Evolutionary conservation across 2,329 filamentous ascomycete species (phyloP).

Genomic region (Lachnellula subtilissima): DNA sequence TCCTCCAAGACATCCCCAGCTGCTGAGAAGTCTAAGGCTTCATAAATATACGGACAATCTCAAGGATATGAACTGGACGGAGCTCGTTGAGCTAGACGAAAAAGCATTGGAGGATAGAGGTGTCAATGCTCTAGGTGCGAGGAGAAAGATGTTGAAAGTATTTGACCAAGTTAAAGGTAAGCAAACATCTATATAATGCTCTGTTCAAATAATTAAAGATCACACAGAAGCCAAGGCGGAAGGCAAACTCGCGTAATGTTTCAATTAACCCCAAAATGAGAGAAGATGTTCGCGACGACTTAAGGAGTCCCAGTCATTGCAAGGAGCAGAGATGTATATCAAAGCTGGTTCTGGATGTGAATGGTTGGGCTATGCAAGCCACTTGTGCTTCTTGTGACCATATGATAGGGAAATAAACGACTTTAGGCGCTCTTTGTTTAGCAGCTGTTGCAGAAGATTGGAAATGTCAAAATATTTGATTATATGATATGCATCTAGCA

Average conservation of each 20-base stretch:
- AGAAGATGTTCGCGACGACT: neutral
- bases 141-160: slow-evolving; percentile 98
- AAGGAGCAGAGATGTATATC: slow-evolving; percentile 6
- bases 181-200: slow-evolving; percentile 15
- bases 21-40: slow-evolving; percentile 89
- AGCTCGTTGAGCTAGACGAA: slow-evolving; percentile 86
- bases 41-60: slow-evolving; percentile 99
- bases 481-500: neutral
- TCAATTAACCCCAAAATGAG: neutral
- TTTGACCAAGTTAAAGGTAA: slow-evolving; percentile 89
- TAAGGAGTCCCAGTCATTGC: neutral
- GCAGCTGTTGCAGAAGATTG: neutral
- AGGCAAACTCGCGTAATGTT: slow-evolving; percentile 56
- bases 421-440: neutral
- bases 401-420: neutral
- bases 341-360: slow-evolving; percentile 5
- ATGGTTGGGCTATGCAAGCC: slow-evolving; percentile 3
- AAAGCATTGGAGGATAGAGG: slow-evolving; percentile 88
- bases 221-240: slow-evolving; percentile 64
- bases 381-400: neutral
- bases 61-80: slow-evolving; percentile 95
- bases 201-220: slow-evolving; percentile 27
- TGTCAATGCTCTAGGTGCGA: slow-evolving; percentile 88
- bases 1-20: slow-evolving; percentile 90
- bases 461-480: neutral